Base-by-base conservation (phyloP, 805 yeast genomes). In the Wickerhamomyces ciferrii region DNA sequence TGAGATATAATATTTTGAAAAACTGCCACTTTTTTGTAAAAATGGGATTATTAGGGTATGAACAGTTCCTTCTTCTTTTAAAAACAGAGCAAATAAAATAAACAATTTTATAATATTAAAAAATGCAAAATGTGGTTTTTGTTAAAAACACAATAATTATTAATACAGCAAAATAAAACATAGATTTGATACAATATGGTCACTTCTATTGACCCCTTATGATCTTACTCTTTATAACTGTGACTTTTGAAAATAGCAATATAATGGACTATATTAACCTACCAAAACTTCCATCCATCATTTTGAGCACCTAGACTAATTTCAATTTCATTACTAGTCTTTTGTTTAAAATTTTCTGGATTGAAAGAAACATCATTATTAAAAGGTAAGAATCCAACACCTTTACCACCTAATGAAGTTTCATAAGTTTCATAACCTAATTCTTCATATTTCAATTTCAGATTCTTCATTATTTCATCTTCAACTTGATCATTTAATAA, bases 321-420 rank as follows among this genome's bases (percentile, higher is more conserved):
- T 54, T 80, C 83, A 24, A 83, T 75, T 24, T 71, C 75, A 15
- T 65, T 68, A 48, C 85, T 20, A 4, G 24, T 13, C 13, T 37
- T 37, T 14, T 20, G 6, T 37, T 37, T 37, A 37, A 83, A 76
- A 4, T 49, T 53, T 14, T 71, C 71, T 18, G 62, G 52, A 15
- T 56, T 50, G 42, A 21, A 57, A 36, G 41, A 56, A 46, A 52
- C 43, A 11, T 39, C 39, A 2, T 51, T 52, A 9, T 48, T 38
- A 6, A 64, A 56, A 13, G 58, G 42, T 46, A 68, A 46, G 35
- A 71, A 66, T 2, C 92, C 96, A 21, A 81, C 96, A 48, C 99
- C 99, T 51, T 78, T 80, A 4, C 97, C 98, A 36, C 98, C 99
- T 32, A 92, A 72, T 4, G 79, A 74, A 1, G 97, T 87, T 58